Conservation (phyloP, 345 rosid species). For the Crucihimalaya himalaica region DNA sequence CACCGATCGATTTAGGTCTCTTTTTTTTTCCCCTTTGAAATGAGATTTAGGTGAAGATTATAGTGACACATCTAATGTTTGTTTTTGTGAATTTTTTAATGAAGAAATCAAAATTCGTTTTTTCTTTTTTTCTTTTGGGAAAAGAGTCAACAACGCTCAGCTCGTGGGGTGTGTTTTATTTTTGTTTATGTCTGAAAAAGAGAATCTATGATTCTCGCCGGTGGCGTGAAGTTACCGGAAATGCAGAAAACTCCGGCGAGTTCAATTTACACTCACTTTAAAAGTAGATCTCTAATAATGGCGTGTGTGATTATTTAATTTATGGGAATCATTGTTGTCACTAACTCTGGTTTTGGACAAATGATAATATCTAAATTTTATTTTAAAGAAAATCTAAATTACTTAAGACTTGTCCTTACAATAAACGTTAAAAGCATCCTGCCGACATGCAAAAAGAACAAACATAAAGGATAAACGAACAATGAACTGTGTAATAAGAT, state of each 20-base stretch:
- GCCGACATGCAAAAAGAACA: conserved; percentile 11
- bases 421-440: neutral
- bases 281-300: neutral
- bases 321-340: neutral
- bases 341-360: neutral
- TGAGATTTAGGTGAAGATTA: conserved; percentile 15
- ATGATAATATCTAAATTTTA: neutral
- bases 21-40: neutral
- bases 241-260: neutral
- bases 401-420: neutral
- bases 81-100: conserved; percentile 1
- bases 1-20: neutral
- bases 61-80: neutral
- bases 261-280: neutral
- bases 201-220: neutral
- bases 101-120: neutral
- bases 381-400: neutral
- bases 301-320: neutral
- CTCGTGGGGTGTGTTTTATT: conserved; percentile 9
- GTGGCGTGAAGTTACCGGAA: neutral
- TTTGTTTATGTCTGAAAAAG: neutral
- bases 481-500: neutral
- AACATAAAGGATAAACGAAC: conserved; percentile 5
- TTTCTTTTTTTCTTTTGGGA: neutral
- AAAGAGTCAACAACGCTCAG: conserved; percentile 30